phyloP scores from a whole-genome alignment of 805 yeast genomes.

The Wickerhamiella nectarea region DNA sequence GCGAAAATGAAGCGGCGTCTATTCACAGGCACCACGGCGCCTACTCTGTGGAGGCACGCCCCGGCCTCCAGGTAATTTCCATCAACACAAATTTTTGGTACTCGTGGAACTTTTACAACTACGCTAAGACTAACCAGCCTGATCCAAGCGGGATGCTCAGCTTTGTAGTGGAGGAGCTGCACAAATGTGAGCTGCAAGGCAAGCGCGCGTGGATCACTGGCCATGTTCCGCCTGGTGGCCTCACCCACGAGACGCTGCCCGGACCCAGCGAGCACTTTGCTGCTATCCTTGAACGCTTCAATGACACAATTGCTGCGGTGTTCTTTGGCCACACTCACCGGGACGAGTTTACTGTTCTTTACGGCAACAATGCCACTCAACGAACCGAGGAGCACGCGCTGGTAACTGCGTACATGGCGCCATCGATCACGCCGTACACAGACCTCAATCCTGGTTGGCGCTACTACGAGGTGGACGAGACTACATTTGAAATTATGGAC shows the following conservation, averaged over 20 bases:
- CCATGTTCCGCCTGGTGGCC: constrained; percentile 44
- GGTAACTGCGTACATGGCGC: constrained; percentile 50
- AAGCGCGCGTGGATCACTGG: constrained; percentile 64
- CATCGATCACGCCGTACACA: constrained; percentile 48
- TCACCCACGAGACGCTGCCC: constrained; percentile 48
- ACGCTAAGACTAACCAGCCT: constrained; percentile 36
- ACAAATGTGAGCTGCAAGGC: constrained; percentile 42
- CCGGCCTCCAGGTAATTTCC: constrained; percentile 47
- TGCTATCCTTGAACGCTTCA: constrained; percentile 49
- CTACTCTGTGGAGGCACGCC: constrained; percentile 39
- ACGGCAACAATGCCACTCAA: constrained; percentile 37
- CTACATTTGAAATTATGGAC: constrained; percentile 48
- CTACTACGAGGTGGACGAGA: constrained; percentile 51
- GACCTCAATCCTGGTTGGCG: constrained; percentile 60
- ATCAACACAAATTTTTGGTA: constrained; percentile 59
- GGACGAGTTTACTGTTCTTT: constrained; percentile 52
- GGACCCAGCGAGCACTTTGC: constrained; percentile 42
- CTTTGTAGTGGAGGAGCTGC: constrained; percentile 47
- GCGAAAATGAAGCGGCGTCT: constrained; percentile 24
- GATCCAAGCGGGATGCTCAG: constrained; percentile 52
- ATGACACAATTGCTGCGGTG: constrained; percentile 50
- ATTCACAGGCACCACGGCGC: constrained; percentile 45
- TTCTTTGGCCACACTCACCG: constrained; percentile 62
- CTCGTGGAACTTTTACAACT: constrained; percentile 45
- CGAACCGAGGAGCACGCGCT: constrained; percentile 33